Conservation (phyloP, 768 basidiomycete species). For the Daedaleopsis nitida region DNA sequence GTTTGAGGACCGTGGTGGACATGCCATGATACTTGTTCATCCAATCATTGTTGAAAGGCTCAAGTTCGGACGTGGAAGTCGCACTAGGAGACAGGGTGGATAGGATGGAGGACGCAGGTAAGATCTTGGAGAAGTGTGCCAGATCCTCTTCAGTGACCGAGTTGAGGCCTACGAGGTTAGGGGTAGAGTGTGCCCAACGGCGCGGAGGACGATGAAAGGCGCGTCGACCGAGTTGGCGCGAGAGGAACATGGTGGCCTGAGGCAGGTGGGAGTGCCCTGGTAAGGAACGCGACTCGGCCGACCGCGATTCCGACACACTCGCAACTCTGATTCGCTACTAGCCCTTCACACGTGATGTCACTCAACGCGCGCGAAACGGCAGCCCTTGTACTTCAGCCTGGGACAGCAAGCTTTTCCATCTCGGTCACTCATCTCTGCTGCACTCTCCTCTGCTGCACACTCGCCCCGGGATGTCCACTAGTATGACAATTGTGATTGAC, state of each 20-base stretch:
- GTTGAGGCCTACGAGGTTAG: conserved; percentile 25
- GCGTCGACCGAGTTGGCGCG: conserved; percentile 24
- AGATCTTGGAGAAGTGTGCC: conserved; percentile 65
- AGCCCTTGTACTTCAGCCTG: neutral
- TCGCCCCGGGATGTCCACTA: no score
- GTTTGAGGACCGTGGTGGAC: conserved; percentile 84
- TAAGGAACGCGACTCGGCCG: no score
- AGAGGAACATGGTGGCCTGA: conserved; percentile 9
- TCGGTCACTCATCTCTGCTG: no score
- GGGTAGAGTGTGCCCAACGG: conserved; percentile 27
- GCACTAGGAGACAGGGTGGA: conserved; percentile 61
- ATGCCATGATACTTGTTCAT: conserved; percentile 93
- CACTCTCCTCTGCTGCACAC: no score
- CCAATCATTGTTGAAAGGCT: conserved; percentile 88
- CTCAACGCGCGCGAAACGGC: neutral
- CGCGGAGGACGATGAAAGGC: conserved; percentile 6
- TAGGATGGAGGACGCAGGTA: conserved; percentile 63
- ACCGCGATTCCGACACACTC: no score
- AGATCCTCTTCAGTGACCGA: conserved; percentile 60
- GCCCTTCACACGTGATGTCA: neutral
- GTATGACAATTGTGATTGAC: no score
- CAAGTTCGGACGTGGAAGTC: conserved; percentile 63
- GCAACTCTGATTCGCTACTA: no score
- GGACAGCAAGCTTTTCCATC: no score
- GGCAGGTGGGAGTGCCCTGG: neutral